Conservation (phyloP, 73 alveolate species). For the Uronychia setigera region DNA sequence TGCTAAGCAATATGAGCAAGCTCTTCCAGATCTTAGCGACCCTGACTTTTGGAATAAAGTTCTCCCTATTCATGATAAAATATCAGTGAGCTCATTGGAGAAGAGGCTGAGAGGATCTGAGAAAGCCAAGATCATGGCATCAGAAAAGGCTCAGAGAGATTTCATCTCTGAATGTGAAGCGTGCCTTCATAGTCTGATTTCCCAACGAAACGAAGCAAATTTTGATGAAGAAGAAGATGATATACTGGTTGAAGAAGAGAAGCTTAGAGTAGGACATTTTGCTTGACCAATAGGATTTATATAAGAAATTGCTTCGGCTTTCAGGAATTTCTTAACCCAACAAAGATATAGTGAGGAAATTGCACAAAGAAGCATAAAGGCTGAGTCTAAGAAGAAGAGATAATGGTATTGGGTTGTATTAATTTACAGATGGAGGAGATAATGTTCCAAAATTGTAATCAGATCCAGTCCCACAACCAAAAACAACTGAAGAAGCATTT, state of each 20-base stretch:
- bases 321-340: neutral
- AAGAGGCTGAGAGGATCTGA: constrained; percentile 63
- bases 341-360: neutral
- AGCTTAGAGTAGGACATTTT: neutral
- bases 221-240: neutral
- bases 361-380: neutral
- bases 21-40: constrained; percentile 73
- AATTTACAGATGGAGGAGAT: too few relatives aligned
- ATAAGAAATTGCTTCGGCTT: neutral
- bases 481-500: too few relatives aligned
- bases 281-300: too few relatives aligned
- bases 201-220: neutral
- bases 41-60: constrained; percentile 91
- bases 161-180: constrained; percentile 17
- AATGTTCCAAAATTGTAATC: too few relatives aligned
- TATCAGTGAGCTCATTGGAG: constrained; percentile 60
- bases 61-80: constrained; percentile 57
- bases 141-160: constrained; percentile 48
- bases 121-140: constrained; percentile 54
- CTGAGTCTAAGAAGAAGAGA: neutral
- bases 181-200: neutral
- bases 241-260: constrained; percentile 5
- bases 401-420: constrained; percentile 11
- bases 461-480: too few relatives aligned
- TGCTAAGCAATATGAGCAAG: constrained; percentile 76